Conservation (phyloP, 352 stramenopile genomes). For the Globisporangium carolinianum region DNA sequence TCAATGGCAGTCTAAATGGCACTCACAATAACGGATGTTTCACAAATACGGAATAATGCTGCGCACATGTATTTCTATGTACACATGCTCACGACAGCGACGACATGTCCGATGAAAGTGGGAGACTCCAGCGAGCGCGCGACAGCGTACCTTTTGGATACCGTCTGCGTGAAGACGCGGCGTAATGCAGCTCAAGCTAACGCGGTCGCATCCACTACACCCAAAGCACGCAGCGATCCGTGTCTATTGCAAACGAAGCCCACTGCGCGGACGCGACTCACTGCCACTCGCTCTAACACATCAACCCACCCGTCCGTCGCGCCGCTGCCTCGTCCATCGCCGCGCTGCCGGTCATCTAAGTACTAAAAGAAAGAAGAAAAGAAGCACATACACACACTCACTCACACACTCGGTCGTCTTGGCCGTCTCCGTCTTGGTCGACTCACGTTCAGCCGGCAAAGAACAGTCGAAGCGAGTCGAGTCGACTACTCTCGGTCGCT, state of each 20-base stretch:
- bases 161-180: too few relatives aligned
- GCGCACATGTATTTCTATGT: too few relatives aligned
- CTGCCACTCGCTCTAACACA: background rate
- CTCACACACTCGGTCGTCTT: background rate
- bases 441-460: too few relatives aligned
- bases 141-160: too few relatives aligned
- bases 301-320: background rate
- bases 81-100: too few relatives aligned
- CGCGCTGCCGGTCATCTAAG: background rate
- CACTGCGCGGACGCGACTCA: background rate
- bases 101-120: too few relatives aligned
- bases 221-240: background rate
- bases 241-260: background rate
- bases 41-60: too few relatives aligned
- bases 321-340: background rate
- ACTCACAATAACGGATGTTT: too few relatives aligned
- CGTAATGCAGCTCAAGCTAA: too few relatives aligned
- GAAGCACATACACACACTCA: background rate
- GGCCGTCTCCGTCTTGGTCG: background rate
- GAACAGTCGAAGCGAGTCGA: background rate
- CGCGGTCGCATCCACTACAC: background rate
- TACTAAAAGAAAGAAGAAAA: background rate
- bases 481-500: background rate
- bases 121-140: too few relatives aligned
- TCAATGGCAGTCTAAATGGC: too few relatives aligned